Evolutionary conservation across 2,329 filamentous ascomycete species (phyloP), one percentile per base, ranked within the genome.

Genomic region (Aspergillus pseudotamarii): DNA sequence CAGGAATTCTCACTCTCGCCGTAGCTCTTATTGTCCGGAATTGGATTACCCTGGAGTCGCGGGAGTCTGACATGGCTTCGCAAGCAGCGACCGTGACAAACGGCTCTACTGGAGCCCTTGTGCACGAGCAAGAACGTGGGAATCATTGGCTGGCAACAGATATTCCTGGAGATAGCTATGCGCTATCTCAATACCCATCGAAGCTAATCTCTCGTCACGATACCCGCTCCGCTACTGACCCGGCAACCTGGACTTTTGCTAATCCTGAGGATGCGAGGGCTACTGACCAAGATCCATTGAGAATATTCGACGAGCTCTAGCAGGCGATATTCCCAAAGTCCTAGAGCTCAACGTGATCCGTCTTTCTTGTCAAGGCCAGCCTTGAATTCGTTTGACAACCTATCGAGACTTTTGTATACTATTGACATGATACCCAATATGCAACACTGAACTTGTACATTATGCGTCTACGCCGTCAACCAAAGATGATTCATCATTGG

Each of bases 221-320:
- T 50, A 68, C 60, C 32, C 58, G 54, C 19, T 56, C 43, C 30
- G 66, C 21, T 43, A 57, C 46, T 63, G 60, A 12, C 48, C 48
- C 45, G 53, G 26, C 48, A 36, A 57, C 48, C 19, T 8, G 58
- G 9, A 48, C 60, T 10, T 60, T 57, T n/a, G 28, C 30, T 55
- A 36, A 19, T 28, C 55, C 10, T 32, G 58, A 51, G 57, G 54
- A 36, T 34, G 26, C 64, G 32, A 43, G 58, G 26, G 55, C 67
- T 61, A 64, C 67, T n/a, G 61, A 67, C 36, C 57, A 66, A 41
- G 71, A 76, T 62, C 71, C 71, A 11, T 58, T 75, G 50, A 64
- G 61, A 30, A 63, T 73, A n/a, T 62, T 77, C 21, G 71, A 76
- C 61, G 73, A 76, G 61, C 62, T 77, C 51, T 77, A 65, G 73